These are phyloP conservation scores for Porphyrellus sp. DNA, from an alignment of 1,284 basidiomycete genomes.

Conservation along the genomic window DNA sequence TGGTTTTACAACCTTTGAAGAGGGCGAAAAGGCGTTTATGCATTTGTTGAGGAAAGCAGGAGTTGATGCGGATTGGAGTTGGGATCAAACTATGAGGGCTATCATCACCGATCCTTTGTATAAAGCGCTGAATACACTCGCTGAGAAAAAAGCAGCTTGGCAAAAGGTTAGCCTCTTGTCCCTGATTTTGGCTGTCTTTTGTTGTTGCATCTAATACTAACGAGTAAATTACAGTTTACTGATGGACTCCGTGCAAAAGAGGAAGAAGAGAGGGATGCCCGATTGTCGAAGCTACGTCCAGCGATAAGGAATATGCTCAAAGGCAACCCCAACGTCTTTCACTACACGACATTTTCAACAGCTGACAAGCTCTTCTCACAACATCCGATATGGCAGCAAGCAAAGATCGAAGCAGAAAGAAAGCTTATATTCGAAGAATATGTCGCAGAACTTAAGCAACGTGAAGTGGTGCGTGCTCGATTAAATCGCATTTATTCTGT, in stretches of 20 bases:
- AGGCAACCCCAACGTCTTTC: slow-evolving; percentile 80
- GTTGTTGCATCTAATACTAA: slow-evolving; percentile 8
- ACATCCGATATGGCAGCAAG: slow-evolving; percentile 86
- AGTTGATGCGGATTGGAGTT: slow-evolving; percentile 90
- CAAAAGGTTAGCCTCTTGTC: slow-evolving; percentile 64
- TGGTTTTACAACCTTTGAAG: slow-evolving; percentile 81
- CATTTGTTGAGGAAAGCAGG: slow-evolving; percentile 85
- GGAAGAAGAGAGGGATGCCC: slow-evolving; percentile 76
- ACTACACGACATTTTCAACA: slow-evolving; percentile 85
- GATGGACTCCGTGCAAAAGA: slow-evolving; percentile 62
- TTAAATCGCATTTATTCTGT: background rate
- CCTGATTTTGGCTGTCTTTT: background rate
- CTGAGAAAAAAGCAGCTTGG: slow-evolving; percentile 92
- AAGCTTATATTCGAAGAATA: slow-evolving; percentile 88
- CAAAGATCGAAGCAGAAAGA: slow-evolving; percentile 79
- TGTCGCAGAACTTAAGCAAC: slow-evolving; percentile 75
- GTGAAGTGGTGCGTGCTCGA: slow-evolving; percentile 68
- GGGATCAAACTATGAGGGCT: slow-evolving; percentile 97
- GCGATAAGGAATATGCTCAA: slow-evolving; percentile 80
- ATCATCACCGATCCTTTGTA: slow-evolving; percentile 98
- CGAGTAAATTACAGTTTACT: slow-evolving; percentile 55
- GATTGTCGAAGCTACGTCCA: slow-evolving; percentile 79
- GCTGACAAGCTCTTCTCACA: slow-evolving; percentile 79
- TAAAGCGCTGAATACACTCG: slow-evolving; percentile 89
- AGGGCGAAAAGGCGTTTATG: slow-evolving; percentile 92